Evolutionary conservation across 768 basidiomycete species (phyloP), one percentile per base, ranked within the genome.

Genomic region (Mycena floridula): DNA sequence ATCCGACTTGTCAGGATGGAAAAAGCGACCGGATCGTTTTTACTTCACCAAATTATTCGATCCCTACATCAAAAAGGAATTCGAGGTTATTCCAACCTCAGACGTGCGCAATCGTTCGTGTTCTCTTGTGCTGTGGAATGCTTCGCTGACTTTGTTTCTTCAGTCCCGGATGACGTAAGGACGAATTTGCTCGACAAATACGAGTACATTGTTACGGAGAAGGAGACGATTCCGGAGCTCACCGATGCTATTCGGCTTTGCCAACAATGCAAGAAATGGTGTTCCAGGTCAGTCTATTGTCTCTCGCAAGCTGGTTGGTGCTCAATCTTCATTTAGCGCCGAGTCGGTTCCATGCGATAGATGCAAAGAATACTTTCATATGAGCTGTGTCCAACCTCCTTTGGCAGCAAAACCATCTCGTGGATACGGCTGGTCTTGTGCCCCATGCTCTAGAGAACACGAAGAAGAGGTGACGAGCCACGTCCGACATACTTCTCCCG

Each of bases 361-460:
- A 38, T 98, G 95, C 76, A 90, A 92, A 68, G 80, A 79, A 44
- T 88, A 82, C 67, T 98, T 93, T 67, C 95, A 98, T 64, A 95
- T 97, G 87, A 63, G 73, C 46, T 98, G 95, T 59, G 86, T 96
- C 43, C 85, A 89, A 51, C 95, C 95, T 20, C 95, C 95, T 3
- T 68, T 98, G 7, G 69, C 76, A 15, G 85, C 86, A 2, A 97
- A 97, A 62, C 95, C 95, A 12, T 90, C 92, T 20, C 81, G 91
- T 50, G 95, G 95, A 37, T 98, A 97, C 65, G 91, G 89, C 18
- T 98, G 95, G 95, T 91, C 92, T 8, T 98, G 95, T 56, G 89
- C 89, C 0, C 90, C 92, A 1, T 98, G 94, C 62, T 87, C 92
- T 9, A 78, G 81, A 43, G 77, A 78, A 52, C 87, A 94, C 57